Percentiles rank a stretch among this genome's conserved stretches.
These are phyloP conservation scores for Lolium perenne DNA, from an alignment of 176 grass and related monocot species.

Conservation along the genomic window DNA sequence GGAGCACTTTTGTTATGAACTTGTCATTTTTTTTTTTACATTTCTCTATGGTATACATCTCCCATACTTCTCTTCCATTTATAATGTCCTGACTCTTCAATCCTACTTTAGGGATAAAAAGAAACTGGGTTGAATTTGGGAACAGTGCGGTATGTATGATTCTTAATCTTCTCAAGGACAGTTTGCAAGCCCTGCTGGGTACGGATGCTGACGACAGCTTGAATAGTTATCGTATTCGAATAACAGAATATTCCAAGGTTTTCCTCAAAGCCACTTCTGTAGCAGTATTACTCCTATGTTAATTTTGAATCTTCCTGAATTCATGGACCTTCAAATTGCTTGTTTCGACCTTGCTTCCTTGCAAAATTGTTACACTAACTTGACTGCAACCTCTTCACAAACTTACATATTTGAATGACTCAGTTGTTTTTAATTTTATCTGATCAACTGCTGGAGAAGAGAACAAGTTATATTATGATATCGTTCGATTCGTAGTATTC, in stretches of 20 bases:
- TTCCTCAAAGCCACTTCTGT: conserved; percentile 11
- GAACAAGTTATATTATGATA: background rate
- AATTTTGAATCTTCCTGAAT: conserved; percentile 13
- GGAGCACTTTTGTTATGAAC: background rate
- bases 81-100: background rate
- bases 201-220: conserved; percentile 44
- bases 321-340: background rate
- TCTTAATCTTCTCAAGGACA: conserved; percentile 55
- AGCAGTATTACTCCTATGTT: conserved; percentile 23
- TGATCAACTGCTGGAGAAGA: conserved; percentile 1
- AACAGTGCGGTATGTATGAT: conserved; percentile 36
- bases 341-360: conserved; percentile 17
- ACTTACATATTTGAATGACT: conserved; percentile 26
- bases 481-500: background rate
- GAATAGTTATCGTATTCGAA: conserved; percentile 52
- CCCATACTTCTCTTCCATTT: background rate
- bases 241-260: conserved; percentile 74
- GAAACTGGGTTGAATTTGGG: conserved; percentile 44
- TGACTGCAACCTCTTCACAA: background rate
- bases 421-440: background rate
- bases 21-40: conserved; percentile 5
- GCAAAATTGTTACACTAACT: background rate
- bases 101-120: conserved; percentile 52
- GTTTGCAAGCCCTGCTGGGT: conserved; percentile 44
- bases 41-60: conserved; percentile 2